These are phyloP conservation scores for Trichoderma gamsii DNA, from an alignment of 495 filamentous ascomycete genomes.

Conservation along the genomic window DNA sequence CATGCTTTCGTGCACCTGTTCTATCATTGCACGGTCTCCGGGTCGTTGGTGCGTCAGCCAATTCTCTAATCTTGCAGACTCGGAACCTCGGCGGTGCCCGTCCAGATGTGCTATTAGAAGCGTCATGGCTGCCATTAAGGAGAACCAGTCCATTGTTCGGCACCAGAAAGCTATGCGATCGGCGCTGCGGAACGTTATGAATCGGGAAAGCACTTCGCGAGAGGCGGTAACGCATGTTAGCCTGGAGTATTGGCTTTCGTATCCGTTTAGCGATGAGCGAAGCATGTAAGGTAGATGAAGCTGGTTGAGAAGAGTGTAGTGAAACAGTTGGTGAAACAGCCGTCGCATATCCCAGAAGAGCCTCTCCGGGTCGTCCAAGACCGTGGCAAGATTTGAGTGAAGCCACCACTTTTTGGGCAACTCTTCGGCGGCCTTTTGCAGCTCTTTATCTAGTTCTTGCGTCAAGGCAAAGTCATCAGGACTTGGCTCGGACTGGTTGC, in stretches of 20 bases:
- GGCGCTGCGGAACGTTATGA: conserved; percentile 24
- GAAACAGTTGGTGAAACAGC: conserved; percentile 20
- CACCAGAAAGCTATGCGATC: conserved; percentile 24
- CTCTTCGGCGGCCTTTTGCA: conserved; percentile 25
- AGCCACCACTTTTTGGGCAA: conserved; percentile 34
- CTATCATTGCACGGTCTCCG: conserved; percentile 41
- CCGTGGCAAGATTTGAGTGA: conserved; percentile 22
- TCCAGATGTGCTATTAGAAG: conserved; percentile 32
- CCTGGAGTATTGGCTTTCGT: conserved; percentile 21
- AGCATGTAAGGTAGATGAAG: conserved; percentile 24
- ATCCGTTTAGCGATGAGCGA: neutral
- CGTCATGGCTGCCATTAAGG: conserved; percentile 30
- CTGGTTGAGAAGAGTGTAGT: conserved; percentile 21
- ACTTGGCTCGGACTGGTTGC: conserved; percentile 25
- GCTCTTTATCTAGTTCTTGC: conserved; percentile 23
- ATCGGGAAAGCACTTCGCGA: conserved; percentile 27
- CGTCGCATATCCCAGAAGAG: conserved; percentile 23
- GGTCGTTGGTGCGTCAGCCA: conserved; percentile 35
- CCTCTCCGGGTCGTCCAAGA: conserved; percentile 4
- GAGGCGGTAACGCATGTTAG: conserved; percentile 26
- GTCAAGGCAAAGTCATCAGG: conserved; percentile 22
- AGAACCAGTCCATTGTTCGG: conserved; percentile 30
- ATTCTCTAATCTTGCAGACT: conserved; percentile 11
- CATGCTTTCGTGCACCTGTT: conserved; percentile 38
- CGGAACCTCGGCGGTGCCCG: conserved; percentile 19